Conservation (phyloP, 148 eudicot species). For the Beta vulgaris region DNA sequence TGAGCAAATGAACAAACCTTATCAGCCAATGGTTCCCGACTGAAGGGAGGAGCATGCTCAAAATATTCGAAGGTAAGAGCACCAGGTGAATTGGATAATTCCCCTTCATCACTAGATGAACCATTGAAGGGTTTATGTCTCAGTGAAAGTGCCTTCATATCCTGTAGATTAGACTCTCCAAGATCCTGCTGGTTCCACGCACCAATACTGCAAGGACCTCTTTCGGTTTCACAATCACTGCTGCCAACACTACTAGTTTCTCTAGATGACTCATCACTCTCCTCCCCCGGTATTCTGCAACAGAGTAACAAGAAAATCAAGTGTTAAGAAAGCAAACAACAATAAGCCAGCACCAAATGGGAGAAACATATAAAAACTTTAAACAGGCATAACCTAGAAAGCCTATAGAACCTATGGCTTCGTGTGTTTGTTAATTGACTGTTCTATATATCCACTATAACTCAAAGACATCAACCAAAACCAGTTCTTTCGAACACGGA, state of each 20-base stretch:
- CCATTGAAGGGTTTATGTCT: slow-evolving; percentile 40
- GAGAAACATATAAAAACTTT: not conserved
- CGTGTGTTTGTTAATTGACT: too few species aligned
- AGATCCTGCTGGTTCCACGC: slow-evolving; percentile 40
- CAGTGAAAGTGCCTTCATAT: slow-evolving; percentile 42
- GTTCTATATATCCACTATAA: not conserved
- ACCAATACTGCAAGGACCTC: slow-evolving; percentile 33
- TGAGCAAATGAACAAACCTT: slow-evolving; percentile 51
- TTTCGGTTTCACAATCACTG: slow-evolving; percentile 53
- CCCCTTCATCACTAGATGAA: slow-evolving; percentile 58
- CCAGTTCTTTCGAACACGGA: not conserved
- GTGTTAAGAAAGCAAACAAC: not conserved
- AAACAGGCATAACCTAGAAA: not conserved
- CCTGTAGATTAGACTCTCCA: slow-evolving; percentile 36
- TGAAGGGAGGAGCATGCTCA: slow-evolving; percentile 65
- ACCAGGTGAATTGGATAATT: slow-evolving; percentile 60
- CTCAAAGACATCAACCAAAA: not conserved
- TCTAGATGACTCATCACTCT: slow-evolving; percentile 80
- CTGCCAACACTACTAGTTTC: slow-evolving; percentile 74
- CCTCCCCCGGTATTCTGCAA: slow-evolving; percentile 73
- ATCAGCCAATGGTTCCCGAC: slow-evolving; percentile 86
- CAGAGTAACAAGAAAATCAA: not conserved
- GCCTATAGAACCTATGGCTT: not conserved
- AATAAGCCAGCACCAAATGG: not conserved
- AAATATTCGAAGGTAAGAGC: slow-evolving; percentile 59